These are phyloP conservation scores for Crithidia fasciculata DNA, from an alignment of 208 protist species.

Conservation along the genomic window DNA sequence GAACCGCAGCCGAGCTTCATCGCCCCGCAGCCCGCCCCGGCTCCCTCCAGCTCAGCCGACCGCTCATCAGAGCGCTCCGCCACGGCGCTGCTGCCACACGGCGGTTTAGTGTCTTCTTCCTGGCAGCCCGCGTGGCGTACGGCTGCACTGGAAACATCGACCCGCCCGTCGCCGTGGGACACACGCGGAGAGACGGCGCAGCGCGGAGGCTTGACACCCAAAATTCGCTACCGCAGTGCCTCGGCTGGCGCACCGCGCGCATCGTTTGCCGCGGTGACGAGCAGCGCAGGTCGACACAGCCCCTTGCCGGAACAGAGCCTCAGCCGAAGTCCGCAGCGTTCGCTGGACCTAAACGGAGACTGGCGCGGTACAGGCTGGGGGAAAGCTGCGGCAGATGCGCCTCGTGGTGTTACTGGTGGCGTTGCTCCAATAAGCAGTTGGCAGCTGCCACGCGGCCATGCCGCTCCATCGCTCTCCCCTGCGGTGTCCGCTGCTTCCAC, in stretches of 20 bases:
- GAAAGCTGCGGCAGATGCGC: background rate
- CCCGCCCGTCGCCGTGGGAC: background rate
- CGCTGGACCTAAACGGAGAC: background rate
- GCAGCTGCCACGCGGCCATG: background rate
- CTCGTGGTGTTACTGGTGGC: too few species aligned
- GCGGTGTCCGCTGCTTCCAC: background rate
- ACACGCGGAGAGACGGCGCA: background rate
- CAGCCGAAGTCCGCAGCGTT: background rate
- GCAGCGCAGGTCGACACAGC: background rate
- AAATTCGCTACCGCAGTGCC: constrained; percentile 19
- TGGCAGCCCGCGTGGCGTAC: constrained; percentile 9
- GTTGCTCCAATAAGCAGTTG: background rate
- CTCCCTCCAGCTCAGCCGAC: constrained; percentile 9
- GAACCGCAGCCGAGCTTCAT: constrained; percentile 20
- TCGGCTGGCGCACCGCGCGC: background rate
- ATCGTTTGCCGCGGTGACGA: background rate
- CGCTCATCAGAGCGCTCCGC: background rate
- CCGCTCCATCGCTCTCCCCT: background rate
- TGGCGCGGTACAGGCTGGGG: background rate
- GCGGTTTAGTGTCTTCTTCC: background rate
- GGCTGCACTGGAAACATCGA: background rate
- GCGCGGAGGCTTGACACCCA: constrained; percentile 5
- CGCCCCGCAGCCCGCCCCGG: constrained; percentile 23
- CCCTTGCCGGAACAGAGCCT: background rate
- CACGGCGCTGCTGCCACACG: background rate